These are phyloP conservation scores for Sporothrix sp. DNA, from an alignment of 2,329 filamentous ascomycete species.

Conservation along the genomic window DNA sequence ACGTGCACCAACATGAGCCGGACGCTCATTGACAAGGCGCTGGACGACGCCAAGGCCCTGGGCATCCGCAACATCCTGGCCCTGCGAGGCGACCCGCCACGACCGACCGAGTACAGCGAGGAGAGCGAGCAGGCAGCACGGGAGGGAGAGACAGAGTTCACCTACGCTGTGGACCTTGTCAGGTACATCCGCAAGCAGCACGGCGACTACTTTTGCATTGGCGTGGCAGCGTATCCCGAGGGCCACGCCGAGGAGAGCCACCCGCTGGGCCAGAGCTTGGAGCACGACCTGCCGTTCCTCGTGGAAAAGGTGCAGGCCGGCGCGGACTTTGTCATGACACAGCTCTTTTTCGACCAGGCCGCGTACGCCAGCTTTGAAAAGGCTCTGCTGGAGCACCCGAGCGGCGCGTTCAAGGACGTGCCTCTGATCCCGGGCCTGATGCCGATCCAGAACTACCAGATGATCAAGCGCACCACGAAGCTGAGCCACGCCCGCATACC, in stretches of 20 bases:
- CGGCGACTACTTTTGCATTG: constrained; percentile 92
- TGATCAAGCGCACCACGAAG: constrained; percentile 87
- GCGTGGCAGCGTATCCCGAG: constrained; percentile 90
- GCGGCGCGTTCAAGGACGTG: constrained; percentile 74
- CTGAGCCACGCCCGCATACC: constrained; percentile 84
- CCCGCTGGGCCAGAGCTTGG: constrained; percentile 56
- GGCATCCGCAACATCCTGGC: constrained; percentile 93
- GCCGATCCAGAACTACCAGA: constrained; percentile 96
- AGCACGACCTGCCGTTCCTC: constrained; percentile 78
- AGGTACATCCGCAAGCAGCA: constrained; percentile 77
- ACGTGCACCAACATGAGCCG: constrained; percentile 98
- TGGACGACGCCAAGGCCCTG: constrained; percentile 81
- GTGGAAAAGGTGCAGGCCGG: constrained; percentile 86
- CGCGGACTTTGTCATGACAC: constrained; percentile 97
- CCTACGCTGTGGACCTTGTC: constrained; percentile 81
- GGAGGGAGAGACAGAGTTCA: too few relatives aligned
- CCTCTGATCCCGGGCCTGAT: constrained; percentile 92
- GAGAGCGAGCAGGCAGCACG: constrained; percentile 5
- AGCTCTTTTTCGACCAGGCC: constrained; percentile 86
- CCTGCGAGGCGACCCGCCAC: constrained; percentile 79
- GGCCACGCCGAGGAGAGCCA: constrained; percentile 88
- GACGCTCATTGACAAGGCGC: constrained; percentile 71
- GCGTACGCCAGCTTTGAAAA: constrained; percentile 75
- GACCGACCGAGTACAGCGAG: constrained; percentile 76
- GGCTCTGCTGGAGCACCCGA: constrained; percentile 67